Evolutionary conservation across 1,284 basidiomycete genomes (phyloP), one percentile per base, ranked within the genome.

Genomic region (Tilletia horrida): DNA sequence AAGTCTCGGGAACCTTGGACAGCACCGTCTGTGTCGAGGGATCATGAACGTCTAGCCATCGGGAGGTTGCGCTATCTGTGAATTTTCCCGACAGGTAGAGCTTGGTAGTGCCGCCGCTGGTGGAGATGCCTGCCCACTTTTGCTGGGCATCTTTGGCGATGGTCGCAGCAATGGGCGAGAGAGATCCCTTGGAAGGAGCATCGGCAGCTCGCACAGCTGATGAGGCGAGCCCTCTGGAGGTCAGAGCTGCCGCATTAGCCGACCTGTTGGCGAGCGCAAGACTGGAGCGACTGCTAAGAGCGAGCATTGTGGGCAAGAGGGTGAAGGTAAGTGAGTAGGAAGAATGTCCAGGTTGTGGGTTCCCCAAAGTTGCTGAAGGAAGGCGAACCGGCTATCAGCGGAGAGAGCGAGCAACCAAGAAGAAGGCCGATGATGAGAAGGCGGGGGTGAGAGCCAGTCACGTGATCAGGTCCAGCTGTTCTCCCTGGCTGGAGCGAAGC

Each of bases 21-120:
- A 98, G 87, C 27, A 97, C 77, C 0, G 91, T 89, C 85, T 96
- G 93, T 0, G 93, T 92, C 2, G 91, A 89, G 13, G 93, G 93
- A 84, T 97, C 93, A 70, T 88, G 84, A 3, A 95, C 88, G 66
- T 94, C 91, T 68, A 91, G 86, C 90, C 91, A 95, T 68, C 89
- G 85, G 1, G 85, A 83, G 3, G 91, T 83, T 77, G 88, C 88
- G 83, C 90, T 92, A 76, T 94, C 90, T 31, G 90, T 85, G 76
- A 94, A 96, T 83, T 91, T 86, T 43, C 93, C 93, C 31, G 88
- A 89, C 71, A 95, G 90, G 83, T 89, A 94, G 83, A 59, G 55
- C 66, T 74, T 76, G 65, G 76, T 93, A 72, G 86, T 89, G 61
- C 87, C 90, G 18, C 93, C 93, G 16, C 87, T 86, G 43, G 89